Evolutionary conservation across 2,329 filamentous ascomycete genomes (phyloP).

Genomic region (Graphilbum sp.): DNA sequence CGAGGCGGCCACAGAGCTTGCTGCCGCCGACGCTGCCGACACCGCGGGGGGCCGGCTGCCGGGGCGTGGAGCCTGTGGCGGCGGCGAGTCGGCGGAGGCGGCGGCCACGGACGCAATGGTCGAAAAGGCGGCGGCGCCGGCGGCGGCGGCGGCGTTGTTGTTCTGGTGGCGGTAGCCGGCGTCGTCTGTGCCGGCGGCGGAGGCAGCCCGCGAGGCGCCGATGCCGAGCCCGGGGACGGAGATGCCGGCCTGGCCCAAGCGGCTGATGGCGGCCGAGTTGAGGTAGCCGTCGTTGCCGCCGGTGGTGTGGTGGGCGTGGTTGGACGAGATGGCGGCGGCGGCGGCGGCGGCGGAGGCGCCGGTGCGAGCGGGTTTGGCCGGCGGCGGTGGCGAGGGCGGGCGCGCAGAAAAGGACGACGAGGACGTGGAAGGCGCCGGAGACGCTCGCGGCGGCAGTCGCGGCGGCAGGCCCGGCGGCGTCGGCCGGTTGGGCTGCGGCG

Average conservation of each 20-base stretch:
- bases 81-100: neutral
- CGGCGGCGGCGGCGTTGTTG: no score
- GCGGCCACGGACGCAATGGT: conserved; percentile 3
- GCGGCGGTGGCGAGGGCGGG: conserved; percentile 12
- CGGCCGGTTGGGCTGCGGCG: conserved; percentile 16
- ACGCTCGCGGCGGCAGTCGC: conserved; percentile 40
- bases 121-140: conserved; percentile 1
- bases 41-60: neutral
- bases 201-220: conserved; percentile 23
- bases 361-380: neutral
- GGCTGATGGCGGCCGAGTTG: conserved; percentile 41
- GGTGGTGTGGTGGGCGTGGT: conserved; percentile 24
- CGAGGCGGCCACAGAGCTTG: conserved; percentile 3
- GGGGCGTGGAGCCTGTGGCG: conserved; percentile 2
- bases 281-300: conserved; percentile 15
- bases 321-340: conserved; percentile 19
- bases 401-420: neutral
- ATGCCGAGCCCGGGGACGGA: conserved; percentile 69
- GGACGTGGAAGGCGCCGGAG: neutral
- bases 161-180: no score
- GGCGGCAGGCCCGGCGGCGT: conserved; percentile 55
- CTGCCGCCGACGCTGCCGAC: no score
- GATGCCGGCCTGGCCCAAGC: conserved; percentile 58
- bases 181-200: no score
- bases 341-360: conserved; percentile 15